Evolutionary conservation across 176 grass and related monocot genomes (phyloP), one percentile per base, ranked within the genome.

Genomic region (Miscanthus lutarioriparius): DNA sequence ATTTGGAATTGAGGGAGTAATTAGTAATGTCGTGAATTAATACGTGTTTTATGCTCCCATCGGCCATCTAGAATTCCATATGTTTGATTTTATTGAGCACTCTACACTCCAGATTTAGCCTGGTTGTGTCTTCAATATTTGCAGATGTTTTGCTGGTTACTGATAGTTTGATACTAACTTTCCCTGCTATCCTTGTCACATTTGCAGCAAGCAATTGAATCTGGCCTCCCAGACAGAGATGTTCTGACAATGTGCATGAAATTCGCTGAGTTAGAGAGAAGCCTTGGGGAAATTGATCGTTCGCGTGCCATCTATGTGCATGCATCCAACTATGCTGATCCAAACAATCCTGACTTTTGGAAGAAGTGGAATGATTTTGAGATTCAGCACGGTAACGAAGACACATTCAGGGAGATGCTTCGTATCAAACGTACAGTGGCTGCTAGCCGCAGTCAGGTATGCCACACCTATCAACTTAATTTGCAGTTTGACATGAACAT

Each of bases 311-410:
- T 99, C 68, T 99, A 88, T 87, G 70, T 94, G 12, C 92, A 92
- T 20, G 81, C 97, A 47, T 94, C 97, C 61, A 92, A 91, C 62
- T 96, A 92, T 86, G 87, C 87, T 32, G 96, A 99, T 83, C 93
- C 96, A 79, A 89, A 92, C 70, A 84, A 94, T 83, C 88, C 89
- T 53, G 88, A 94, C 72, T 99, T 99, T 80, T 96, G 96, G 96
- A 94, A 90, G 56, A 96, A 91, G 79, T 99, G 96, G 96, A 95
- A 99, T 30, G 93, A 99, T 72, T 99, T 99, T 76, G 96, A 99
- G 86, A 92, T 99, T 69, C 93, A 94, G 73, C 96, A 96, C 54
- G 96, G 93, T 16, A 94, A 99, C 0, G 96, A 96, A 85, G 96
- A 99, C 79, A 99, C 93, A 4, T 99, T 94, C 81, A 90, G 96